A percentile compares a stretch with the other conserved stretches of the same genome.
phyloP scores from a whole-genome alignment of 208 protist genomes.

The Acanthamoeba royreba region DNA sequence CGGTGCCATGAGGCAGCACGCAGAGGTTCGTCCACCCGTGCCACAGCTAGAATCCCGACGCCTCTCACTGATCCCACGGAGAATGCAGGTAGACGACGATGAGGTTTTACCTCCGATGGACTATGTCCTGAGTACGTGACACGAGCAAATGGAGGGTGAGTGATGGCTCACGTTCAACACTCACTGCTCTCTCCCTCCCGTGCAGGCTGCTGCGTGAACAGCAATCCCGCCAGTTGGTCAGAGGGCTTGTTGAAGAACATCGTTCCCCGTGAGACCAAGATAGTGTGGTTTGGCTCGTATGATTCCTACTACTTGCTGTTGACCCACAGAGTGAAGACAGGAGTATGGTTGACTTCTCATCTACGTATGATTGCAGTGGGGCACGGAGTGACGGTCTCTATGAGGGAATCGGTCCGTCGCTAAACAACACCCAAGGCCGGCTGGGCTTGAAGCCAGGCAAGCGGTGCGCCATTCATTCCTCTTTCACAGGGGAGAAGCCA shows the following conservation, averaged over 20 bases:
- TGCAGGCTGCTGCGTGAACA: not conserved
- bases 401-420: too few relatives aligned
- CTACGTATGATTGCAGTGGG: not conserved
- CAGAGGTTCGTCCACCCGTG: too few relatives aligned
- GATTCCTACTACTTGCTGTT: slow-evolving; percentile 7
- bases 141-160: not conserved
- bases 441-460: not conserved
- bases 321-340: not conserved
- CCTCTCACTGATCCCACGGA: too few relatives aligned
- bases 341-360: not conserved
- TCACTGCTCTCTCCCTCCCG: not conserved
- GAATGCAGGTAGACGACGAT: not conserved
- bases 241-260: not conserved
- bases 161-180: not conserved
- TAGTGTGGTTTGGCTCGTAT: not conserved
- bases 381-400: too few relatives aligned
- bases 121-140: not conserved
- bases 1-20: too few relatives aligned
- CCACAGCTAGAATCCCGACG: too few relatives aligned
- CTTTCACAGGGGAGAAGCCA: slow-evolving; percentile 47
- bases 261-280: not conserved
- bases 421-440: too few relatives aligned
- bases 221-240: not conserved
- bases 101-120: not conserved
- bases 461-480: too few relatives aligned